Base-by-base conservation (phyloP, 768 basidiomycete species). In the Naganishia vaughanmartiniae region DNA sequence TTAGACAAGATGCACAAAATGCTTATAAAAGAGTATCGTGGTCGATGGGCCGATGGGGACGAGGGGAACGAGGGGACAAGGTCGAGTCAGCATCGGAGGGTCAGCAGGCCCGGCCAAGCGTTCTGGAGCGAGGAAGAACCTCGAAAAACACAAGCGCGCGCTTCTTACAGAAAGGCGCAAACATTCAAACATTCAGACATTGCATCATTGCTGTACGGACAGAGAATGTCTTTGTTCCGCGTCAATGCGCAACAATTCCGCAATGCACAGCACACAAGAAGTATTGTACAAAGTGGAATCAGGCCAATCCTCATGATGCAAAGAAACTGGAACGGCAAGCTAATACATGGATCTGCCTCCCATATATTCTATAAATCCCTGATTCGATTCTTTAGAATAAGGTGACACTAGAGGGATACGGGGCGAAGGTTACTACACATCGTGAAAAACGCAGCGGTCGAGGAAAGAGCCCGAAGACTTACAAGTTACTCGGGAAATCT, bases 401-500 rank as follows among this genome's bases (percentile, higher is more conserved):
- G 54, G 75, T 74, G 39, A 77, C 76, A 70, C 76, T 75, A 58
- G 2, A 31, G 19, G 5, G 58, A 45, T 19, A 31, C 65, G 19
- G 31, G 19, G 17, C 10, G 42, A 46, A n/a, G 19, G 26, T 46
- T 30, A 17, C 39, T 63, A 26, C 28, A 4, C 4, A 58, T 24
- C 11, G 12, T 7, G 7, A 4, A n/a, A 17, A 10, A 24, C 28
- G 2, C 7, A 58, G 21, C 36, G 5, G 4, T 63, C 42, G 10
- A 42, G 42, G 15, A 42, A 42, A 15, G 15, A 42, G 42, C 15
- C 42, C 7, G 42, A 15, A 7, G 7, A 79, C 80, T 76, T 69
- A 79, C 80, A 81, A 81, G 70, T 81, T 81, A 66, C 79, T 80
- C 19, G 80, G 80, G 79, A 81, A 81, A 73, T 81, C 80, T 4